These are phyloP conservation scores for Amanita rimosa DNA, from an alignment of 768 basidiomycete genomes.

Conservation along the genomic window DNA sequence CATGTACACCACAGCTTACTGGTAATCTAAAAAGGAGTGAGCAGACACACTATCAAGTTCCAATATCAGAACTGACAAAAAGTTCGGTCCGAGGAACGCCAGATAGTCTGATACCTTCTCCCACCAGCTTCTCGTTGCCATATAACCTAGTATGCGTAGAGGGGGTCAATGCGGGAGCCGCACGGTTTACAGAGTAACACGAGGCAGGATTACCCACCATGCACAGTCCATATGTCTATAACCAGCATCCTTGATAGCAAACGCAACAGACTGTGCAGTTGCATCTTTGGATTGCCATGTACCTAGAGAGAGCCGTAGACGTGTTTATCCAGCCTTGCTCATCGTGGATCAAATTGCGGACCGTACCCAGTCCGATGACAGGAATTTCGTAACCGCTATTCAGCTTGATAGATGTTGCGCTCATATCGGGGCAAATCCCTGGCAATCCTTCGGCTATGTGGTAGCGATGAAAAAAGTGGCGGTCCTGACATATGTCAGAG, in stretches of 20 bases:
- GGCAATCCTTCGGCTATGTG: background rate
- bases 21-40: slow-evolving; percentile 37
- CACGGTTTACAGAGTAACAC: background rate
- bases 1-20: slow-evolving; percentile 63
- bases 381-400: slow-evolving; percentile 51
- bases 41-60: background rate
- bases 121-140: slow-evolving; percentile 76
- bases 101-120: slow-evolving; percentile 64
- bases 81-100: slow-evolving; percentile 67
- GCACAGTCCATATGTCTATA: slow-evolving; percentile 76
- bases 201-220: slow-evolving; percentile 16
- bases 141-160: slow-evolving; percentile 32
- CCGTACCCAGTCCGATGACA: slow-evolving; percentile 44
- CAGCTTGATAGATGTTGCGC: slow-evolving; percentile 23
- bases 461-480: background rate
- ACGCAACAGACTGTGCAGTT: slow-evolving; percentile 46
- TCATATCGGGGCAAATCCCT: background rate
- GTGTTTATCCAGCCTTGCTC: slow-evolving; percentile 1
- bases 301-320: slow-evolving; percentile 26
- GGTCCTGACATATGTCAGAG: no score
- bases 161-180: background rate
- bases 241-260: slow-evolving; percentile 61
- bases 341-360: slow-evolving; percentile 9
- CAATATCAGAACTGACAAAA: slow-evolving; percentile 22
- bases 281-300: slow-evolving; percentile 75